Percentiles rank a stretch among this genome's conserved stretches.
phyloP scores from a whole-genome alignment of 441 rosid genomes.

The Kokia cookei region DNA sequence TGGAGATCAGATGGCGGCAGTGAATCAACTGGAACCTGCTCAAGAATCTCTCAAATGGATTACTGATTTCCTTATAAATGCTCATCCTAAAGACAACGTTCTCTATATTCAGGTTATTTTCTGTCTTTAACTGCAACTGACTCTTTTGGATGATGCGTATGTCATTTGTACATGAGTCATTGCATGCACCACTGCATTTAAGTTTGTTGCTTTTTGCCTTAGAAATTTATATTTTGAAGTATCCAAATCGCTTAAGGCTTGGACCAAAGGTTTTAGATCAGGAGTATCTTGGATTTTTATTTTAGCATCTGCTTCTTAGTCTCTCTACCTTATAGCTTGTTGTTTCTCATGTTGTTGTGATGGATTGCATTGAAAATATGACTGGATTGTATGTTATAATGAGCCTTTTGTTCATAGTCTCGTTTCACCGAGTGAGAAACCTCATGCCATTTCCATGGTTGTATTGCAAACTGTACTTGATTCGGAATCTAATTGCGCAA shows the following conservation, averaged over 20 bases:
- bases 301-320: background rate
- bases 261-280: background rate
- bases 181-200: background rate
- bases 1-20: conserved; percentile 63
- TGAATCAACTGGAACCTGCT: conserved; percentile 53
- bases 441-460: background rate
- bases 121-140: background rate
- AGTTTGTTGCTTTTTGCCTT: background rate
- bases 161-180: background rate
- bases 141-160: background rate
- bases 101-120: conserved; percentile 54
- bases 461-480: background rate
- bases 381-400: background rate
- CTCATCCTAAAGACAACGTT: conserved; percentile 47
- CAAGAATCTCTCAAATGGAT: conserved; percentile 67
- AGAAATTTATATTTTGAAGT: background rate
- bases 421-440: background rate
- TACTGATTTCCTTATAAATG: conserved; percentile 64
- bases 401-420: background rate
- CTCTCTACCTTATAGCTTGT: background rate
- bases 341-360: background rate
- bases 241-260: background rate
- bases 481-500: background rate
- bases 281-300: background rate
- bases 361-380: background rate